Base-by-base conservation (phyloP, 306 rosid genomes). In the Castanea mollissima region DNA sequence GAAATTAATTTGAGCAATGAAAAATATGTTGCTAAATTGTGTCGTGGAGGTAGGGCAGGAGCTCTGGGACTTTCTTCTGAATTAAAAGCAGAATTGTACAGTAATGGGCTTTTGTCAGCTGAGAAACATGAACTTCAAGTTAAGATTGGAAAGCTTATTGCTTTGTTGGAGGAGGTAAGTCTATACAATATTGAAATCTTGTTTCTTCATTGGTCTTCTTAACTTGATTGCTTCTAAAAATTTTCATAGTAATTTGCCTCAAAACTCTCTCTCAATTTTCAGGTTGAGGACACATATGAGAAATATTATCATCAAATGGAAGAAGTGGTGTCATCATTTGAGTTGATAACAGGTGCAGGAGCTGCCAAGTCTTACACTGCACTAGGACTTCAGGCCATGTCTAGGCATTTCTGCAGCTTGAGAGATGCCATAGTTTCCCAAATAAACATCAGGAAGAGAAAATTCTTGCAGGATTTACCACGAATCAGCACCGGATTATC, bases 321-420 rank as follows among this genome's bases (percentile, higher is more conserved):
- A 70, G 94, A 89, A 75, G 89, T 85, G 60, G 89, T 84, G 74
- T 67, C 87, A 18, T 84, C 91, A 5, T 93, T 93, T 82, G 96
- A 93, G 68, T 78, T 82, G 83, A 85, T 91, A 79, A 92, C 93
- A 5, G 97, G 97, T 31, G 23, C 71, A 34, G 96, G 96, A 9
- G 85, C 96, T 71, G 96, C 97, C 0, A 93, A 88, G 74, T 84
- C 83, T 72, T 93, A 93, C 77, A 91, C 96, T 79, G 92, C 90
- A 54, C 71, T 93, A 63, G 97, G 96, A 78, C 97, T 91, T 18
- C 89, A 91, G 29, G 97, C 97, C 77, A 93, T 93, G 96, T 89
- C 96, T 23, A 86, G 90, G 84, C 97, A 93, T 83, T 93, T 93
- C 74, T 86, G 90, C 78, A 88, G 88, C 88, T 85, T 93, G 41